Conservation (phyloP, 163 green algal genomes). For the Volvox carteri region DNA sequence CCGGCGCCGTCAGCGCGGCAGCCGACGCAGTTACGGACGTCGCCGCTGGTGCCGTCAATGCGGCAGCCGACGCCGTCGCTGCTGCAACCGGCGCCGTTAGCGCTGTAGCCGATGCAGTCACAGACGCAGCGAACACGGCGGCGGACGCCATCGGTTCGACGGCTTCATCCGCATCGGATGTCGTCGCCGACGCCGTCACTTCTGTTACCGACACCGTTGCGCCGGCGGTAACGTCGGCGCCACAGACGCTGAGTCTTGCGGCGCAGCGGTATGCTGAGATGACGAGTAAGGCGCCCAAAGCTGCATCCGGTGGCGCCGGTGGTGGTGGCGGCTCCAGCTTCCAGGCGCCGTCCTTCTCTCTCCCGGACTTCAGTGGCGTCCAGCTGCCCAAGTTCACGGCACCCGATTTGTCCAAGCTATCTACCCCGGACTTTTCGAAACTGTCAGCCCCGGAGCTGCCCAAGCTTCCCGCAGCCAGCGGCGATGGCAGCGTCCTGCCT, state of each 20-base stretch:
- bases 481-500: slow-evolving; percentile 14
- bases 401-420: slow-evolving; percentile 32
- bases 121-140: background rate
- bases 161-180: background rate
- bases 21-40: background rate
- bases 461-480: background rate
- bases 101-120: background rate
- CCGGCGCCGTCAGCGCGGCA: slow-evolving; percentile 6
- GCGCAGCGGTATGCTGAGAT: slow-evolving; percentile 53
- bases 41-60: too few relatives aligned
- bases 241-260: slow-evolving; percentile 12
- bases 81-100: too few relatives aligned
- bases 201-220: background rate
- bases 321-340: slow-evolving; percentile 20
- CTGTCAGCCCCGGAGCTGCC: slow-evolving; percentile 9
- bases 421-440: slow-evolving; percentile 39
- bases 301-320: background rate
- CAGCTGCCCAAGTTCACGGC: slow-evolving; percentile 52
- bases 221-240: background rate
- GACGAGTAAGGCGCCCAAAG: slow-evolving; percentile 41
- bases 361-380: slow-evolving; percentile 45
- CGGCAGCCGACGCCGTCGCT: background rate
- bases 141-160: background rate
- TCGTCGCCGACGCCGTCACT: background rate
- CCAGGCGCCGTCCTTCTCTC: slow-evolving; percentile 42